Evolutionary conservation across 2,329 filamentous ascomycete genomes (phyloP).

Genomic region (Chrysoporthe austroafricana): DNA sequence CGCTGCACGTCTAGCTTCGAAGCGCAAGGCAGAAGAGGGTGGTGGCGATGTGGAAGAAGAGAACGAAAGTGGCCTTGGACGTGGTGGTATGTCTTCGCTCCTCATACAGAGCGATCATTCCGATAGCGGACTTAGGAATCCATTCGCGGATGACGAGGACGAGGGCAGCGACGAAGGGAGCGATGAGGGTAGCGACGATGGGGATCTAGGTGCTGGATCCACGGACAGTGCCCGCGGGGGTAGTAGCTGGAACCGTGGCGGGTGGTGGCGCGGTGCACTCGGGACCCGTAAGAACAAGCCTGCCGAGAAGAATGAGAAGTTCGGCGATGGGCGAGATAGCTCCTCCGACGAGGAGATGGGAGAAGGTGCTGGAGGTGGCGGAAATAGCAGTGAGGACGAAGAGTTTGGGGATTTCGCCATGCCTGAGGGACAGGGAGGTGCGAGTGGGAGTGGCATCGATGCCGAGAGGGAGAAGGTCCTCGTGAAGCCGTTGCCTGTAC

Average conservation of each 20-base stretch:
- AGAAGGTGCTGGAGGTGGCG: constrained; percentile 52
- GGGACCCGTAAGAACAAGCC: constrained; percentile 24
- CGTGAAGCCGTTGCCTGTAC: constrained; percentile 58
- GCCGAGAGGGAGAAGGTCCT: constrained; percentile 47
- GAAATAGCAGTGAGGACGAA: constrained; percentile 59
- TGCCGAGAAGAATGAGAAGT: constrained; percentile 37
- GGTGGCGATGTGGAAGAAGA: constrained; percentile 45
- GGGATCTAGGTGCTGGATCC: constrained; percentile 40
- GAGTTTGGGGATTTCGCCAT: constrained; percentile 73
- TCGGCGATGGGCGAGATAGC: constrained; percentile 43
- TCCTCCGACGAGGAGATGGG: constrained; percentile 45
- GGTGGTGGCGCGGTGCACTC: constrained; percentile 43
- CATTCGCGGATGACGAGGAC: constrained; percentile 61
- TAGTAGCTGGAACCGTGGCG: constrained; percentile 40
- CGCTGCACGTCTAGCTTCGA: constrained; percentile 83
- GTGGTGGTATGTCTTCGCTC: constrained; percentile 21
- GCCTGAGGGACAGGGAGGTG: constrained; percentile 52
- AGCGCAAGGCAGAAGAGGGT: constrained; percentile 57
- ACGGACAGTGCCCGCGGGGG: constrained; percentile 34
- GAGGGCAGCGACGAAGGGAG: constrained; percentile 57
- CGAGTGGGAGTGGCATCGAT: constrained; percentile 31
- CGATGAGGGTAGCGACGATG: constrained; percentile 47
- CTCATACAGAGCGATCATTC: constrained; percentile 19
- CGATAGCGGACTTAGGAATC: constrained; percentile 46
- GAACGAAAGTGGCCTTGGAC: constrained; percentile 31